Evolutionary conservation across 1,139 yeast genomes (phyloP).

Genomic region (Lodderomyces parapsilosis): DNA sequence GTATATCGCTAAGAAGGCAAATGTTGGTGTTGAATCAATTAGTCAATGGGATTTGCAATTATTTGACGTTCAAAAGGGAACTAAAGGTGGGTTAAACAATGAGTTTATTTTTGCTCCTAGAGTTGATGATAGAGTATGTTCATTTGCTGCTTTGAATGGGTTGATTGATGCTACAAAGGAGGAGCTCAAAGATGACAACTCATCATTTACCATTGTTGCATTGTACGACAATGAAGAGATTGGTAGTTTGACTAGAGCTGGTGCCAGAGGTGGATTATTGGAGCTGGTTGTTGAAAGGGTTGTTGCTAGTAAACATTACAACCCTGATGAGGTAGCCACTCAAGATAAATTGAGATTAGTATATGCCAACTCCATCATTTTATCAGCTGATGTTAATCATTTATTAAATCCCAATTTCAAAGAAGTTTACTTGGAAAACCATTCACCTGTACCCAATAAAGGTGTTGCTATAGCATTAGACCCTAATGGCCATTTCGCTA

Average conservation of each 20-base stretch:
- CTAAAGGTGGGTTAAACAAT: constrained; percentile 38
- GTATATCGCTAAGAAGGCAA: constrained; percentile 31
- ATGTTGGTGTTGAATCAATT: constrained; percentile 25
- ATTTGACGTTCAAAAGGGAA: constrained; percentile 41
- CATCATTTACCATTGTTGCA: constrained; percentile 38
- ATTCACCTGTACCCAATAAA: constrained; percentile 42
- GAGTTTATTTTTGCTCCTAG: constrained; percentile 46
- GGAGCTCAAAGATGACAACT: constrained; percentile 23
- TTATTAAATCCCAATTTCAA: constrained; percentile 45
- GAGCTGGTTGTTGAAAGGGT: constrained; percentile 38
- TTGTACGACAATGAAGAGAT: constrained; percentile 46
- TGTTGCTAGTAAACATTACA: constrained; percentile 22
- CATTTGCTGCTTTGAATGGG: constrained; percentile 39
- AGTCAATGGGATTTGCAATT: constrained; percentile 40
- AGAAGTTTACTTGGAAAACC: constrained; percentile 35
- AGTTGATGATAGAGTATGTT: constrained; percentile 46
- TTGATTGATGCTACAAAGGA: constrained; percentile 25
- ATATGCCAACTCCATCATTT: constrained; percentile 36
- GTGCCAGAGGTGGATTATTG: constrained; percentile 39
- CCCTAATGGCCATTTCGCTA: constrained; percentile 42
- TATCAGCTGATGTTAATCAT: constrained; percentile 50
- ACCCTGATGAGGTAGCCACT: constrained; percentile 17
- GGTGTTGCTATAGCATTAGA: constrained; percentile 43
- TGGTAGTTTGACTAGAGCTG: constrained; percentile 44
- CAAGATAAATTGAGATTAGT: constrained; percentile 25